Percentiles rank a stretch among this genome's conserved stretches.
Conservation (phyloP, 108 stramenopile species). For the Schizochytrium sp. region DNA sequence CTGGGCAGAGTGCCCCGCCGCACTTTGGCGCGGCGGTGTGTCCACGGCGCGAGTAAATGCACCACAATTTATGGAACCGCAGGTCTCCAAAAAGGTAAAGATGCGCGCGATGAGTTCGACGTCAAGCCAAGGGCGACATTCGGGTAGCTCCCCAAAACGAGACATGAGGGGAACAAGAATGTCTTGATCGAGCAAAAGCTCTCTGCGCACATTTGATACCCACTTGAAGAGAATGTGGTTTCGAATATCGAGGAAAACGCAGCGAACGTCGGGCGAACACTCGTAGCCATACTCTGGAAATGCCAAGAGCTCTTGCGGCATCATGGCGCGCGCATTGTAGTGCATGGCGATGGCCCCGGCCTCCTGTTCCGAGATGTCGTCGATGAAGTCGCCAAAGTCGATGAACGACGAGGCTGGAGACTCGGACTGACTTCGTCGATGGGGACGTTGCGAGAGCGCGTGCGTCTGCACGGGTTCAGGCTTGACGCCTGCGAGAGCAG, state of each 20-base stretch:
- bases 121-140: not conserved
- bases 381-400: not conserved
- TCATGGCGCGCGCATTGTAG: constrained; percentile 7
- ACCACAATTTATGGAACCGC: not conserved
- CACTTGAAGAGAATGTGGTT: not conserved
- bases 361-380: not conserved
- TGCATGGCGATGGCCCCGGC: constrained; percentile 5
- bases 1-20: not conserved
- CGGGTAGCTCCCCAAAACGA: not conserved
- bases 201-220: not conserved
- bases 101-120: not conserved
- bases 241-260: not conserved
- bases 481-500: too few relatives aligned
- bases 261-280: not conserved
- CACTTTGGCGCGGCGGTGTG: not conserved
- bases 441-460: too few relatives aligned
- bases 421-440: too few relatives aligned
- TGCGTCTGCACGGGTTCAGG: too few relatives aligned
- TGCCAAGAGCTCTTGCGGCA: constrained; percentile 1
- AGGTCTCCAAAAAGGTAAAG: not conserved
- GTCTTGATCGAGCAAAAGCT: not conserved
- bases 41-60: not conserved
- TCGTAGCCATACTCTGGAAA: not conserved
- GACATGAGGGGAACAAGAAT: not conserved
- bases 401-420: not conserved